Conservation (phyloP, 1,139 yeast genomes). For the Suhomyces wounanorum region DNA sequence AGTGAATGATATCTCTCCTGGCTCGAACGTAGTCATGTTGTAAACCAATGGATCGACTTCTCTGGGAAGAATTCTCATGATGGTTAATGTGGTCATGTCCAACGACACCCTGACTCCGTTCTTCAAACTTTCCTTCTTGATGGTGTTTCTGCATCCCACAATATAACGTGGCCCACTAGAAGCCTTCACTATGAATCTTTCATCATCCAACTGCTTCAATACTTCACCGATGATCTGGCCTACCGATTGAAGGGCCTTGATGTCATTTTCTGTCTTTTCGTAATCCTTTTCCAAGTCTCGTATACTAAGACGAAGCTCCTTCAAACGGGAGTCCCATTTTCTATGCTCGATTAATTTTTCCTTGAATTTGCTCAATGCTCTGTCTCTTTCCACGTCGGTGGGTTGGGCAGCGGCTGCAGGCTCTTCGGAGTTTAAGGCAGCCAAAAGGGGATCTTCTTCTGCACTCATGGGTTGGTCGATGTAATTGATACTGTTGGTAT, state of each 20-base stretch:
- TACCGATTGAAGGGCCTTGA: constrained; percentile 94
- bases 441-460: constrained; percentile 72
- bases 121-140: constrained; percentile 77
- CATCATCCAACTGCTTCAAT: constrained; percentile 92
- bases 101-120: constrained; percentile 96
- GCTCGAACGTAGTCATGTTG: constrained; percentile 97
- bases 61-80: constrained; percentile 95
- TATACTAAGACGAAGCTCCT: constrained; percentile 79
- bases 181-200: constrained; percentile 94
- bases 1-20: constrained; percentile 92
- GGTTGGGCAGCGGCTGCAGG: constrained; percentile 25
- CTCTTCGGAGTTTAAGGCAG: constrained; percentile 59
- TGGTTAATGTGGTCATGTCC: constrained; percentile 97
- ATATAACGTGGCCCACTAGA: constrained; percentile 97
- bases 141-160: constrained; percentile 95
- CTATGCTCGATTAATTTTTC: constrained; percentile 89
- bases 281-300: constrained; percentile 82
- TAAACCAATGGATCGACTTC: constrained; percentile 98
- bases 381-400: constrained; percentile 73
- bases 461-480: constrained; percentile 45
- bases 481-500: background rate
- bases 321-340: constrained; percentile 91
- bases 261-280: constrained; percentile 94
- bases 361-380: constrained; percentile 78
- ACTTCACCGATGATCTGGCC: constrained; percentile 99